Base-by-base conservation (phyloP, 2,329 filamentous ascomycete genomes). In the Colletotrichum gigasporum region DNA sequence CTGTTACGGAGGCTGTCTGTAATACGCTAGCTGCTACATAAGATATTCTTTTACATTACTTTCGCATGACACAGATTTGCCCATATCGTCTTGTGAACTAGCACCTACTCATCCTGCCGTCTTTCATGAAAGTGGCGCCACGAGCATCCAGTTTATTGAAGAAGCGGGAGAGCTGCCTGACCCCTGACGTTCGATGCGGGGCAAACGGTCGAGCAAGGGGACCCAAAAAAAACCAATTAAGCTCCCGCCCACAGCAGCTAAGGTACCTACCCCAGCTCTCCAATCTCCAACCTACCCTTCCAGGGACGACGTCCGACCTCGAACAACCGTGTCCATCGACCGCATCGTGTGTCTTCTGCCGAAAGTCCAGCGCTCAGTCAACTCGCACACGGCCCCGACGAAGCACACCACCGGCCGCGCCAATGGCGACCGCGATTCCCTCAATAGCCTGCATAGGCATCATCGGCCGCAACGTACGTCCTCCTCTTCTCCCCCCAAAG, bases 381-480 rank as follows among this genome's bases (percentile, higher is more conserved):
- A 24, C 3, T 6, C 44, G 35, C 28, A 24, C 35, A 22, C n/a
- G n/a, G n/a, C 22, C n/a, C 37, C 26, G 28, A 56, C 18, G 18
- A 32, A 39, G 42, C 35, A 39, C 28, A 12, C 24, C 24, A 54
- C 42, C 48, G 55, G 28, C 18, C 47, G 42, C 34, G 30, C 16
- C 44, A 32, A 89, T 89, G 86, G 84, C 87, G 70, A 83, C 85
- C 69, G 80, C 86, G 60, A 86, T 88, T 72, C 91, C 95, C 28
- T 93, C 91, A 34, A 96, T 98, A 78, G 94, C 93, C 78, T 97
- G 94, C 75, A 90, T 99, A 71, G 94, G 94, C 78, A 85, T 98
- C 54, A 96, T 99, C 72, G 95, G 96, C 70, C 94, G 96, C 80
- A 91, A 96, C 78, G 94, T 97, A 84, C 71, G 85, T 76, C 32